These are phyloP conservation scores for Sistotremastrum suecicum DNA, from an alignment of 768 basidiomycete genomes.

Conservation along the genomic window DNA sequence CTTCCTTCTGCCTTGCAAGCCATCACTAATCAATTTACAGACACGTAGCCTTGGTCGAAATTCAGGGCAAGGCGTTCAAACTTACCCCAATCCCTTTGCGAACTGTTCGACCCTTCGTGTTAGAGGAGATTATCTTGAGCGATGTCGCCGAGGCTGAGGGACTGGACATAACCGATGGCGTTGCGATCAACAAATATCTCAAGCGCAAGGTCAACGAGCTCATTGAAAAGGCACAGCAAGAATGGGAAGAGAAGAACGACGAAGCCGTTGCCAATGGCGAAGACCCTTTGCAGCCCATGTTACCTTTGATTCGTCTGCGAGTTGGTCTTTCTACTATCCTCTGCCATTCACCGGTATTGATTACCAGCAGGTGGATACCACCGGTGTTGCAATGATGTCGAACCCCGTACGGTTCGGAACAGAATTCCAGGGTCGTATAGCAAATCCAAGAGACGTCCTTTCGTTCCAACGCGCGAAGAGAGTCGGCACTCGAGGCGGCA, in stretches of 20 bases:
- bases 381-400: slow-evolving; percentile 79
- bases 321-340: slow-evolving; percentile 20
- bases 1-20: neutral
- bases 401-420: slow-evolving; percentile 97
- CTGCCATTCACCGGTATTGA: neutral
- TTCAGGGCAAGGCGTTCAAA: slow-evolving; percentile 80
- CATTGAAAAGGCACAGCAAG: slow-evolving; percentile 61
- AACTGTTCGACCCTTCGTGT: slow-evolving; percentile 88
- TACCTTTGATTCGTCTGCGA: slow-evolving; percentile 80
- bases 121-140: slow-evolving; percentile 65
- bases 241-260: slow-evolving; percentile 66
- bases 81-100: slow-evolving; percentile 76
- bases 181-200: slow-evolving; percentile 71
- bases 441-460: slow-evolving; percentile 89
- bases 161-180: slow-evolving; percentile 66
- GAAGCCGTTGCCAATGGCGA: slow-evolving; percentile 48
- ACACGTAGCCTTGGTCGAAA: slow-evolving; percentile 79
- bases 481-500: slow-evolving; percentile 29
- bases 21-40: slow-evolving; percentile 25
- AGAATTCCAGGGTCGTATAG: slow-evolving; percentile 80
- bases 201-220: slow-evolving; percentile 62
- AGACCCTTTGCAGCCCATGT: slow-evolving; percentile 49
- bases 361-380: slow-evolving; percentile 62
- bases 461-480: slow-evolving; percentile 81
- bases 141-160: slow-evolving; percentile 68